These are phyloP conservation scores for Peniophora sp. DNA, from an alignment of 1,284 basidiomycete species.

Conservation along the genomic window DNA sequence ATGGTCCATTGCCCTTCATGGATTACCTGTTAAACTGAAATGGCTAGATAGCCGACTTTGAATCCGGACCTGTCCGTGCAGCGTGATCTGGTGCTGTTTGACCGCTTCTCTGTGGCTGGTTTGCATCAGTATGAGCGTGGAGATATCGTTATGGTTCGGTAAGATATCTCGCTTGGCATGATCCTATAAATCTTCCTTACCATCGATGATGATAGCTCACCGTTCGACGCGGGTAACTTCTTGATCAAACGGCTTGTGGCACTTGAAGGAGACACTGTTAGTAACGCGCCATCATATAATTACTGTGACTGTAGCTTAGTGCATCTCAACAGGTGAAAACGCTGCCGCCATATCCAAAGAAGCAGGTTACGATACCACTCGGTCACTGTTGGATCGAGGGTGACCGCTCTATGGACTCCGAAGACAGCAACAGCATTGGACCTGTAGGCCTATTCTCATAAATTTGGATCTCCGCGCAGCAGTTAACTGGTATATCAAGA, in stretches of 20 bases:
- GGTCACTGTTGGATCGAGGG: conserved; percentile 75
- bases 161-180: neutral
- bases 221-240: conserved; percentile 41
- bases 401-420: conserved; percentile 57
- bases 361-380: conserved; percentile 43
- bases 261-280: conserved; percentile 48
- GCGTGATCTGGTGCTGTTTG: conserved; percentile 59
- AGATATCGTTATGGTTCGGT: conserved; percentile 64
- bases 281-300: conserved; percentile 3
- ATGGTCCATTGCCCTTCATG: neutral
- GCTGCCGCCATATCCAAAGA: conserved; percentile 60
- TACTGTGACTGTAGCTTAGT: neutral
- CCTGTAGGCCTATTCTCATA: conserved; percentile 35
- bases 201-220: conserved; percentile 38
- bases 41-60: conserved; percentile 58
- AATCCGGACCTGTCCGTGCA: conserved; percentile 60
- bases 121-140: conserved; percentile 35
- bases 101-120: conserved; percentile 37
- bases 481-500: conserved; percentile 24
- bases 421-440: conserved; percentile 69
- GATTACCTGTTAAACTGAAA: conserved; percentile 1
- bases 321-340: conserved; percentile 39
- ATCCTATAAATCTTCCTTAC: neutral
- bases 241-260: conserved; percentile 67
- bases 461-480: neutral